phyloP scores from a whole-genome alignment of 225 moss, liverwort and hornwort genomes.

The Rhytidiadelphus loreus region DNA sequence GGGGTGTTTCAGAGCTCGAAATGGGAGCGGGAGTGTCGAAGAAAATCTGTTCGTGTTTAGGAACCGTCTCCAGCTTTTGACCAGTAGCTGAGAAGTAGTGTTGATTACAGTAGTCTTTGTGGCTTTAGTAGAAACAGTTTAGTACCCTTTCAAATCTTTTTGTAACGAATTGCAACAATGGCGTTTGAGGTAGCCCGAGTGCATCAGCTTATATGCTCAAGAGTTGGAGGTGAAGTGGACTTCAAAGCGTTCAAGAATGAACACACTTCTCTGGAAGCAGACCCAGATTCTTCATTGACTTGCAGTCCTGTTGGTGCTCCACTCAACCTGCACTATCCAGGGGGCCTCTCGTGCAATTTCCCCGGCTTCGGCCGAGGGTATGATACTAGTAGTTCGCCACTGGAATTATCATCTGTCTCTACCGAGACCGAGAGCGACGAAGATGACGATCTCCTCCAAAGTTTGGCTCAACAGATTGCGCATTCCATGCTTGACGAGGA shows the following conservation, averaged over 20 bases:
- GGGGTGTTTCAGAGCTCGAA: background rate
- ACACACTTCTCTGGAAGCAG: background rate
- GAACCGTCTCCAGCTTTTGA: background rate
- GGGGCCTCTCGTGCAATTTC: background rate
- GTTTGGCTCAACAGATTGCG: constrained; percentile 75
- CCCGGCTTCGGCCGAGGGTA: constrained; percentile 15
- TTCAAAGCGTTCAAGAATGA: background rate
- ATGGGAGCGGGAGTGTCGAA: constrained; percentile 28
- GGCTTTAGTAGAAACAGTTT: background rate
- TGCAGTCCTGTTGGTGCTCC: background rate
- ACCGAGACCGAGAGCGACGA: constrained; percentile 85
- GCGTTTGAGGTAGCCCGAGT: constrained; percentile 51
- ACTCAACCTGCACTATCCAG: background rate
- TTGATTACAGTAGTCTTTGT: background rate
- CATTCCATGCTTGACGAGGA: constrained; percentile 77
- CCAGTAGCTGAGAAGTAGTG: background rate
- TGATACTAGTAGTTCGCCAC: background rate
- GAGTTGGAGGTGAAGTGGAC: constrained; percentile 12
- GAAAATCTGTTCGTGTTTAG: background rate
- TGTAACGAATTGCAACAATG: background rate
- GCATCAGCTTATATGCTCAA: constrained; percentile 39
- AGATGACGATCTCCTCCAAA: constrained; percentile 67
- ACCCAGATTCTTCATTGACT: background rate
- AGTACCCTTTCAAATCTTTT: too few relatives aligned
- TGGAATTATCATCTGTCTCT: constrained; percentile 43